Conservation (phyloP, 1,284 basidiomycete genomes). For the Apiotrichum mycotoxinovorans region DNA sequence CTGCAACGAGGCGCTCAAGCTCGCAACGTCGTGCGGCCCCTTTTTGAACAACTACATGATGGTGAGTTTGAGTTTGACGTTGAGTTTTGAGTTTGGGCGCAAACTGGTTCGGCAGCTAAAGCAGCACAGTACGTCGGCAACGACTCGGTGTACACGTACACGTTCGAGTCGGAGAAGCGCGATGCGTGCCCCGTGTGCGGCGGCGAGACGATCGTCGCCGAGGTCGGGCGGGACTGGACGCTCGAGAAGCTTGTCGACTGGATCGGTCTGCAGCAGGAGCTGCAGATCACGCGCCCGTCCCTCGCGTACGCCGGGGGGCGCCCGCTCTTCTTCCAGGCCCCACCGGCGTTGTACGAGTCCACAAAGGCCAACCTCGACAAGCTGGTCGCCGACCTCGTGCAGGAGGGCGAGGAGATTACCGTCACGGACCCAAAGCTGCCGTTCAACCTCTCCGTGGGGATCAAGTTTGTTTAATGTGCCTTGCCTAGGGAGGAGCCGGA, state of each 20-base stretch:
- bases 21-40: conserved; percentile 89
- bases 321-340: conserved; percentile 87
- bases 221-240: conserved; percentile 66
- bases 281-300: conserved; percentile 94
- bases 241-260: conserved; percentile 81
- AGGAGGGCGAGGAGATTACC: conserved; percentile 69
- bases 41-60: conserved; percentile 98
- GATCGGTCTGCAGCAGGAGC: conserved; percentile 75
- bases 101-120: not conserved
- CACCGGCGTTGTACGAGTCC: conserved; percentile 78
- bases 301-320: conserved; percentile 60
- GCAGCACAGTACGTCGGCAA: conserved; percentile 68
- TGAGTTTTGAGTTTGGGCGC: no score
- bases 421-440: conserved; percentile 87
- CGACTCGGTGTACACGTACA: conserved; percentile 94
- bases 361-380: conserved; percentile 87
- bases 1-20: conserved; percentile 99
- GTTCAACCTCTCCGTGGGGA: conserved; percentile 71
- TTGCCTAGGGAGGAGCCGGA: no score
- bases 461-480: conserved; percentile 47
- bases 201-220: conserved; percentile 72
- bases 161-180: conserved; percentile 91
- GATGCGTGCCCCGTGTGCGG: conserved; percentile 96
- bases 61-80: no score
- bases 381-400: conserved; percentile 73